These are phyloP conservation scores for Macrocybe gigantea DNA, from an alignment of 768 basidiomycete species.

Conservation along the genomic window DNA sequence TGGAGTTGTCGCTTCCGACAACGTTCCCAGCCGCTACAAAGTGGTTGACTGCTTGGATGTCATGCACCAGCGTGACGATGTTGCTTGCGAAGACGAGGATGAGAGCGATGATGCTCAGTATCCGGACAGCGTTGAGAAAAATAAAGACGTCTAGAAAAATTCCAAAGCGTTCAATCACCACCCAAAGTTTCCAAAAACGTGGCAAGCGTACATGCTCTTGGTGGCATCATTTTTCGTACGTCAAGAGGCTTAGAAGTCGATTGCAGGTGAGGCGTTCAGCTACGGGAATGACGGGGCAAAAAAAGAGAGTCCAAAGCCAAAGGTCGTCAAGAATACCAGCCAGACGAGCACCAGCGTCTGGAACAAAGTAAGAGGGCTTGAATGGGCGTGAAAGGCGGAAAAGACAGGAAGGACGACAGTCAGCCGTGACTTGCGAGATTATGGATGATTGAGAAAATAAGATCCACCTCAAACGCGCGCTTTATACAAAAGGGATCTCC, in stretches of 20 bases:
- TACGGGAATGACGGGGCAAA: too few species aligned
- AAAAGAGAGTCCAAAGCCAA: too few species aligned
- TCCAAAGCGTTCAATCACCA: background rate
- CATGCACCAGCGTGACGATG: conserved; percentile 66
- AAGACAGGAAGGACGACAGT: conserved; percentile 4
- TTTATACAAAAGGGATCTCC: too few species aligned
- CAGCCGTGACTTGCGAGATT: conserved; percentile 1
- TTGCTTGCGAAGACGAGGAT: conserved; percentile 78
- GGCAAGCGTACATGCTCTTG: conserved; percentile 13
- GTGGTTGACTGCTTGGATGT: conserved; percentile 69
- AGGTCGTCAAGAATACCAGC: too few species aligned
- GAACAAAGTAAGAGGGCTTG: background rate
- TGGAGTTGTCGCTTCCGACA: conserved; percentile 23
- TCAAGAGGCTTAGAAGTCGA: too few species aligned
- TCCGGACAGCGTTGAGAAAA: conserved; percentile 72
- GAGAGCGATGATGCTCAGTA: conserved; percentile 73
- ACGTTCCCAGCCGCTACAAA: conserved; percentile 40
- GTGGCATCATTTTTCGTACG: conserved; percentile 10
- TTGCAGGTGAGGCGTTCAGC: too few species aligned
- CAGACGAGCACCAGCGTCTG: conserved; percentile 14
- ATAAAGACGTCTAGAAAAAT: conserved; percentile 52
- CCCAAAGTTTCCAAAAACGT: background rate
- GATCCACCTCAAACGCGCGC: too few species aligned
- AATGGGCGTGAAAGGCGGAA: conserved; percentile 11
- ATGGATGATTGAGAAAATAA: too few species aligned